These are phyloP conservation scores for Paulinella micropora DNA, from an alignment of 78 protist genomes.

Conservation along the genomic window DNA sequence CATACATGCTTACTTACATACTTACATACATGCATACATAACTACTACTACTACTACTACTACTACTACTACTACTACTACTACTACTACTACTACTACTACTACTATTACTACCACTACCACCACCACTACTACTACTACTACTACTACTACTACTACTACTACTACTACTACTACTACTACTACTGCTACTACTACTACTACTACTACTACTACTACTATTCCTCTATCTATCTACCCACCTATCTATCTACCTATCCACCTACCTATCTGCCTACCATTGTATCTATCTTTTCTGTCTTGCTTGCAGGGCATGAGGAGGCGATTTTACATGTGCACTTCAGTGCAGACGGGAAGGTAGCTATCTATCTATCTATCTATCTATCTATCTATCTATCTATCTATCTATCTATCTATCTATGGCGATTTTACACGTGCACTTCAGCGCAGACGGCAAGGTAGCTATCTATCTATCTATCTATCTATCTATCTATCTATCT, in stretches of 20 bases:
- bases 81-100: no score
- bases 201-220: neutral
- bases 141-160: neutral
- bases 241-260: neutral
- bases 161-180: neutral
- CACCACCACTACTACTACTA: neutral
- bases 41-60: no score
- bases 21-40: no score
- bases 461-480: neutral
- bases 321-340: neutral
- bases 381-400: neutral
- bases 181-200: neutral
- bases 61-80: no score
- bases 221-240: neutral
- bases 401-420: neutral
- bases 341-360: neutral
- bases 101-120: no score
- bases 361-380: neutral
- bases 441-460: constrained; percentile 24
- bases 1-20: no score
- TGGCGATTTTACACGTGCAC: constrained; percentile 6
- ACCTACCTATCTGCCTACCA: neutral
- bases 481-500: neutral
- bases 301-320: neutral
- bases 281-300: neutral